These are phyloP conservation scores for Cyphellophora attinorum DNA, from an alignment of 2,329 filamentous ascomycete genomes.

Conservation along the genomic window DNA sequence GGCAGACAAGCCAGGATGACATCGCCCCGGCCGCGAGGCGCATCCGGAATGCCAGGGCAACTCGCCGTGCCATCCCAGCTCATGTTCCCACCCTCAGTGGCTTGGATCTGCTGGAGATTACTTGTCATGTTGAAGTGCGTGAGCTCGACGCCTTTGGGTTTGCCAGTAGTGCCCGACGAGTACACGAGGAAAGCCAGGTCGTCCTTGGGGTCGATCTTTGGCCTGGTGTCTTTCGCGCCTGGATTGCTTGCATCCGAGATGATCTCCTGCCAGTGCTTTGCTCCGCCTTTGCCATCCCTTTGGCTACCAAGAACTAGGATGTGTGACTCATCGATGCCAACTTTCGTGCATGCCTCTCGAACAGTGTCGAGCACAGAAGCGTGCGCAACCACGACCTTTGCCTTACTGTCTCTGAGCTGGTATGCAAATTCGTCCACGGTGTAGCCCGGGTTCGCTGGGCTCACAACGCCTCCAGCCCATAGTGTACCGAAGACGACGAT, in stretches of 20 bases:
- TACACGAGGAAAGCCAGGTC: slow-evolving; percentile 83
- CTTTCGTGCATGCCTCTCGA: slow-evolving; percentile 56
- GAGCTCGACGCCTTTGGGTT: slow-evolving; percentile 85
- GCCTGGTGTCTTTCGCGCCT: slow-evolving; percentile 48
- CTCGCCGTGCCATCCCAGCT: slow-evolving; percentile 45
- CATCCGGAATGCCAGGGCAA: slow-evolving; percentile 12
- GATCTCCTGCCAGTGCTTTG: slow-evolving; percentile 65
- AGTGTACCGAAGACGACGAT: slow-evolving; percentile 66
- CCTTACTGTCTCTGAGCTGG: slow-evolving; percentile 69
- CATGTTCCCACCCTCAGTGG: slow-evolving; percentile 47
- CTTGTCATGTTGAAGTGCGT: slow-evolving; percentile 74
- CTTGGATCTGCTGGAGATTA: slow-evolving; percentile 52
- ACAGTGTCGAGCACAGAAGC: slow-evolving; percentile 55
- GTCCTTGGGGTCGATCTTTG: slow-evolving; percentile 55
- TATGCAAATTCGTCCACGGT: slow-evolving; percentile 74
- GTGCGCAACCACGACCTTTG: slow-evolving; percentile 69
- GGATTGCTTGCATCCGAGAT: slow-evolving; percentile 35
- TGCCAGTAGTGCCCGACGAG: slow-evolving; percentile 78
- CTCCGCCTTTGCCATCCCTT: slow-evolving; percentile 46
- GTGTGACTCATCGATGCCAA: slow-evolving; percentile 59
- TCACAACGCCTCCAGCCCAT: slow-evolving; percentile 74
- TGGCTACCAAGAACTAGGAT: slow-evolving; percentile 69
- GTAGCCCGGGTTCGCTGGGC: slow-evolving; percentile 83
- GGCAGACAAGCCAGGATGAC: slow-evolving; percentile 70
- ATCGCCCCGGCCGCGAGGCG: slow-evolving; percentile 49